Base-by-base conservation (phyloP, 352 stramenopile genomes). In the Globisporangium yorkense region DNA sequence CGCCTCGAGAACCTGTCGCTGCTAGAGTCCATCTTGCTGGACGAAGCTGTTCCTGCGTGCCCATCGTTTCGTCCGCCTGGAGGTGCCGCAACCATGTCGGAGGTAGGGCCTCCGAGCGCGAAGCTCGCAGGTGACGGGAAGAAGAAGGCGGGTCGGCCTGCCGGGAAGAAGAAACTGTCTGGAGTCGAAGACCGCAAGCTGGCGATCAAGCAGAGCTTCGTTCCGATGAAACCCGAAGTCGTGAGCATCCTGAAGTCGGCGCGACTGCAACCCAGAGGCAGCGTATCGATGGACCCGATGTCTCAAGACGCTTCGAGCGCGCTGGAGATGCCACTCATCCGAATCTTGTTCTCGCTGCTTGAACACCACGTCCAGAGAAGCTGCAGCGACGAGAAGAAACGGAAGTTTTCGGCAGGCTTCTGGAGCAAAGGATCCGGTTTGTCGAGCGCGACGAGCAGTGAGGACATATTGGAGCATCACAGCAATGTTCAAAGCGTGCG, bases 1-100 rank as follows among this genome's bases (percentile, higher is more conserved):
- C 76, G 76, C 1, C 68, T 87, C 15, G 63, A 74, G 47, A 74
- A 84, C 37, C 51, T 81, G 1, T 59, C 73, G 2, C 33, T 70
- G 21, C 54, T 87, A 3, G 76, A 87, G 60, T 63, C 66, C 3
- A 61, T 75, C 21, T 50, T 86, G 33, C 39, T 77, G 1, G 69
- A 82, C 6, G 67, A 77, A 1, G 31, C 74, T 29, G 29, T 80
- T 9, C 40, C 59, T 15, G 55, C 43, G 15, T 70, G 69, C 20
- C 60, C 50, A 9, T 59, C 61, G 12, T 82, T 82, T 51, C 43
- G 54, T 4, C 62, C 72, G n/a, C 71, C 69, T n/a, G 65, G 64
- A 0, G 43, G 44, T 24, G 20, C 41, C 7, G 62, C 46, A 1
- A 15, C 62, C 2, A 55, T 57, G 13, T 21, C 49, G 37, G 44